Evolutionary conservation across 345 rosid species (phyloP), one percentile per base, ranked within the genome.

Genomic region (Citrus glauca): DNA sequence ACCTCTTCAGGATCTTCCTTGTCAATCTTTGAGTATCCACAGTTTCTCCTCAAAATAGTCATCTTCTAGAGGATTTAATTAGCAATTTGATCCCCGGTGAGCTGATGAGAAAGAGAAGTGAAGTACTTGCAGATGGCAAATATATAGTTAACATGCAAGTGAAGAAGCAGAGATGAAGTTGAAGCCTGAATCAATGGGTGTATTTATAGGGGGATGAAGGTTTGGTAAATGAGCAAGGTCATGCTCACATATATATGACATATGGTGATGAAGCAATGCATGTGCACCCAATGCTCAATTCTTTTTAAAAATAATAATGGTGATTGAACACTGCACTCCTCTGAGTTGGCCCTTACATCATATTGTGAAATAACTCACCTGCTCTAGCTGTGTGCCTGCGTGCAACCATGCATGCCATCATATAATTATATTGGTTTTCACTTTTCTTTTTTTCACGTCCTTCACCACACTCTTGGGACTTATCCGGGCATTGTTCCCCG

Each of bases 1-100:
- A 84, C 13, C 78, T 91, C 98, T 73, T 93, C 90, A 0, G 90
- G 93, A 77, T 89, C 94, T 77, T 95, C 98, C 81, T 90, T 87
- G 35, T 88, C 82, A 65, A 95, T 13, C 87, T 83, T 92, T 37
- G 94, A 80, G 89, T 95, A 95, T 1, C 33, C 80, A 50, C 62
- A 75, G 0, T 85, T 72, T 71, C 73, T 85, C 30, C 78, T 86
- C 84, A 75, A 42, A 22, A 82, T 1, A 57, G 79, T 73, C 97
- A 90, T 90, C 48, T 75, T 42, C 28, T 32, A 1, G 19, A 37
- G 55, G 50, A 28, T 53, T 17, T 53, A 60, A 24, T 45, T 45
- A 66, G 9, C 9, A 20, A 35, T 63, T 63, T 30, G 67, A 28
- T 59, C 62, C 28, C 62, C 32, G 37, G 28, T 10, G 25, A 22